Percentiles rank a stretch among this genome's conserved stretches.
Conservation (phyloP, 257 asterid genomes). For the Solanum raphanifolium region DNA sequence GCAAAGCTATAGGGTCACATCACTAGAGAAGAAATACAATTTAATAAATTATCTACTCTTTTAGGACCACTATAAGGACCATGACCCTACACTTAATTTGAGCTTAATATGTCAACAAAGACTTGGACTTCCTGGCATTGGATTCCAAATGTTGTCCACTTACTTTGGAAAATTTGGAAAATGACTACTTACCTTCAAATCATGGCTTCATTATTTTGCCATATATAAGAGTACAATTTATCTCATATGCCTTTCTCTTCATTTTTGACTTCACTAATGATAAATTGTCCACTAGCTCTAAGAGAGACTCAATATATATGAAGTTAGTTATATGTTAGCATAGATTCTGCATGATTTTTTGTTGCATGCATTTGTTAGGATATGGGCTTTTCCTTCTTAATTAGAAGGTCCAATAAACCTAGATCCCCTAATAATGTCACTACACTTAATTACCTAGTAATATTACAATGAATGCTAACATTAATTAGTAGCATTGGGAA, state of each 20-base stretch:
- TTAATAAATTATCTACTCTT: not conserved
- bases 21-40: not conserved
- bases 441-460: not conserved
- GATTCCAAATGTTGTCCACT: constrained; percentile 12
- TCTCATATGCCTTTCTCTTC: not conserved
- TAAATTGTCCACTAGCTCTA: not conserved
- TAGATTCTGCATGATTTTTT: not conserved
- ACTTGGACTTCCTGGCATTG: constrained; percentile 14
- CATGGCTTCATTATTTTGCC: not conserved
- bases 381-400: not conserved
- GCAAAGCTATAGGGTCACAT: not conserved
- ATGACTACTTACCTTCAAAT: constrained; percentile 8
- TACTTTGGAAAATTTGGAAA: constrained; percentile 6
- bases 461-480: not conserved
- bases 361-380: not conserved
- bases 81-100: not conserved
- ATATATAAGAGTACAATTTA: not conserved
- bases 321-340: not conserved
- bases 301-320: not conserved
- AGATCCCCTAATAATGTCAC: not conserved
- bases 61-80: not conserved
- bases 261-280: not conserved
- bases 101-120: not conserved
- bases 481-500: not conserved
- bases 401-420: not conserved